Evolutionary conservation across 73 alveolate species (phyloP).

Genomic region (Paramecium caudatum): DNA sequence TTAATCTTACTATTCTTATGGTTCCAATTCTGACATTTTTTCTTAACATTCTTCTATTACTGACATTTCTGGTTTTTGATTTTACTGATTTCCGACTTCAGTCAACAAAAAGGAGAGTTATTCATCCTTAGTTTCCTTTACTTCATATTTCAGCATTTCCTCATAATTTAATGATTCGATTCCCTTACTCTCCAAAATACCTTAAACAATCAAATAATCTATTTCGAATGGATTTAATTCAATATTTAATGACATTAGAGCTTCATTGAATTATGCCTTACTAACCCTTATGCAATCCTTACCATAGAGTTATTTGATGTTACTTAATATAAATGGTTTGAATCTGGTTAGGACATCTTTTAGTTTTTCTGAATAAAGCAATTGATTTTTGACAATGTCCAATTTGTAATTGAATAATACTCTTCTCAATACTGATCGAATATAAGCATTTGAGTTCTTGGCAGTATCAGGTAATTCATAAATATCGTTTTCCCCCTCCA

Average conservation of each 20-base stretch:
- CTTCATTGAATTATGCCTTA: slow-evolving; percentile 40
- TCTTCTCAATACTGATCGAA: slow-evolving; percentile 23
- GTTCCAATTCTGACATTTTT: slow-evolving; percentile 1
- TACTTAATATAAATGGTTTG: slow-evolving; percentile 10
- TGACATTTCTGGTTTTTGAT: neutral
- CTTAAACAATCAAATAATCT: slow-evolving; percentile 33
- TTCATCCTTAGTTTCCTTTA: neutral
- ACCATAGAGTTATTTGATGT: neutral
- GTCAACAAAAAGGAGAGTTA: slow-evolving; percentile 17
- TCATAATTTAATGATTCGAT: slow-evolving; percentile 21
- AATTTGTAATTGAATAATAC: slow-evolving; percentile 31
- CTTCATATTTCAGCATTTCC: slow-evolving; percentile 51
- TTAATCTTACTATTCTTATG: neutral
- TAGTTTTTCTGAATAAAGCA: slow-evolving; percentile 18
- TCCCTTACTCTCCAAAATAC: slow-evolving; percentile 27
- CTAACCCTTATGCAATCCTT: slow-evolving; percentile 23
- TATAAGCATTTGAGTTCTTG: neutral
- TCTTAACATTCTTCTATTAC: slow-evolving; percentile 17
- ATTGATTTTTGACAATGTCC: slow-evolving; percentile 6
- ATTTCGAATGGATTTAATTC: slow-evolving; percentile 34
- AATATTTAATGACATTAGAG: neutral
- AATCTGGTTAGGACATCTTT: slow-evolving; percentile 9
- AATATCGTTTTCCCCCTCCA: slow-evolving; percentile 16
- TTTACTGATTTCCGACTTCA: neutral
- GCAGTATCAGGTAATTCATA: slow-evolving; percentile 18